Evolutionary conservation across 257 asterid species (phyloP).

Genomic region (Anisodus acutangulus): DNA sequence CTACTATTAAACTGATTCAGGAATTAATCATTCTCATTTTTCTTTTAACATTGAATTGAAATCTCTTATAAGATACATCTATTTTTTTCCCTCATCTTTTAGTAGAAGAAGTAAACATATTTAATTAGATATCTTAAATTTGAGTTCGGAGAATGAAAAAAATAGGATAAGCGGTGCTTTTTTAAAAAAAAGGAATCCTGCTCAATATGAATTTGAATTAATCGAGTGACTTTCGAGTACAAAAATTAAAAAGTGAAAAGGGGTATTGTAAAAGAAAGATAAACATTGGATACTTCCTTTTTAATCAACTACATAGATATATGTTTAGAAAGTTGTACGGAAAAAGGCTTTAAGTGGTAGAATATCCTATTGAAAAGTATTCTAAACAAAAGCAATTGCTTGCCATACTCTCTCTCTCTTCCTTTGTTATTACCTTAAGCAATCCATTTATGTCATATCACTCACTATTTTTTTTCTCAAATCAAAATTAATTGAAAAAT

Average conservation of each 20-base stretch:
- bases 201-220: neutral
- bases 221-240: neutral
- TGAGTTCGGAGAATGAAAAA: neutral
- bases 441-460: neutral
- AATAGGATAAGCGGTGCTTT: too few species aligned
- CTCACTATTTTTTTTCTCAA: neutral
- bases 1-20: too few species aligned
- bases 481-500: too few species aligned
- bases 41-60: neutral
- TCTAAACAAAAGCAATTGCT: neutral
- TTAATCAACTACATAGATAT: neutral
- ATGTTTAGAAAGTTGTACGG: neutral
- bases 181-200: too few species aligned
- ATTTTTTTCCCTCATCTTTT: neutral
- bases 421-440: too few species aligned
- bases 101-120: neutral
- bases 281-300: neutral
- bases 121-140: neutral
- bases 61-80: neutral
- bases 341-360: neutral
- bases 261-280: neutral
- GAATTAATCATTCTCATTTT: neutral
- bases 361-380: slow-evolving; percentile 1
- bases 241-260: neutral
- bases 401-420: neutral